Evolutionary conservation across 2,329 filamentous ascomycete genomes (phyloP).

Genomic region (Hirsutella rhossiliensis): DNA sequence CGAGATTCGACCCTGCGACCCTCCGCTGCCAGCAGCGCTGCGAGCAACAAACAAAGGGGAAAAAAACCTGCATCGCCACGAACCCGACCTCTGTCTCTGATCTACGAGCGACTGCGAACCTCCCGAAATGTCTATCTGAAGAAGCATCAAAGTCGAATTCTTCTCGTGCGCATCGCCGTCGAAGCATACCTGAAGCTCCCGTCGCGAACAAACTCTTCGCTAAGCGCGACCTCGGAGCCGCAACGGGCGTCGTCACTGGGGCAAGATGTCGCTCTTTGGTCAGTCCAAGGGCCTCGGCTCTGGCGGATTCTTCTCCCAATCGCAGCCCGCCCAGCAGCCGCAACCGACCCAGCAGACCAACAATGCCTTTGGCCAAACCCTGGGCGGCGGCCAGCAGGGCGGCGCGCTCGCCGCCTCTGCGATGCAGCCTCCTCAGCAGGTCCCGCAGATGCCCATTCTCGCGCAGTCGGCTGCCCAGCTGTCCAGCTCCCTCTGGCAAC

Average conservation of each 20-base stretch:
- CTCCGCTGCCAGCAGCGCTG: no score
- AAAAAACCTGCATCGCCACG: no score
- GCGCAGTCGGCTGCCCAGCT: conserved; percentile 34
- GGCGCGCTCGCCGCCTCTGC: conserved; percentile 15
- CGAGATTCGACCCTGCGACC: no score
- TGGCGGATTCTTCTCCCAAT: conserved; percentile 24
- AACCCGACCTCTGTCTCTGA: no score
- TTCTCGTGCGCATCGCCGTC: no score
- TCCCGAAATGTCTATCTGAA: no score
- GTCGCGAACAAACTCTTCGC: conserved; percentile 1
- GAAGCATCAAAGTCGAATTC: no score
- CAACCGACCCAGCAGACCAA: conserved; percentile 13
- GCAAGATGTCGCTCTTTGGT: conserved; percentile 26
- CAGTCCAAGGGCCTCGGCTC: conserved; percentile 21
- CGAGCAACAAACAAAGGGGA: no score
- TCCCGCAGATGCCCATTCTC: conserved; percentile 28
- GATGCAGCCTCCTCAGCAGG: conserved; percentile 24
- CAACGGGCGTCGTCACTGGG: background rate
- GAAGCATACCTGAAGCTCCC: no score
- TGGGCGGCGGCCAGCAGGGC: conserved; percentile 24
- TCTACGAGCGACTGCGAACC: no score
- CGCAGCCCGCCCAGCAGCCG: conserved; percentile 20
- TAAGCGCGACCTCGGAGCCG: conserved; percentile 2
- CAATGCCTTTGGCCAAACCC: conserved; percentile 18
- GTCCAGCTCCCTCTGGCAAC: conserved; percentile 40